Evolutionary conservation across 1,284 basidiomycete species (phyloP), one percentile per base, ranked within the genome.

Genomic region (Wolfiporia cocos): DNA sequence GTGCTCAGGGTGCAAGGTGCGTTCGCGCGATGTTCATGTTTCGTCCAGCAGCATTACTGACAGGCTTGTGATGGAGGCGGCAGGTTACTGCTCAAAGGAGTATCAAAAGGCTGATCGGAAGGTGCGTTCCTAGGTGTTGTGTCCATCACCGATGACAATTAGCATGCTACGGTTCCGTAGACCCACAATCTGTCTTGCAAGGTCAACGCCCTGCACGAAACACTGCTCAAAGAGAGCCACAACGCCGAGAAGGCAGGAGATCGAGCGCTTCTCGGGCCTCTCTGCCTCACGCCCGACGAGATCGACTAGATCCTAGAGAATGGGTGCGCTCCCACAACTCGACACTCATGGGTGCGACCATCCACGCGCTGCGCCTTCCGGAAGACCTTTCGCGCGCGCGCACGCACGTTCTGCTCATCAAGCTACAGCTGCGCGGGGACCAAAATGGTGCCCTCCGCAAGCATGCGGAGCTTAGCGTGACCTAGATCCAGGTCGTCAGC

Each of bases 101-200:
- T 61, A 56, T 32, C 58, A 61, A 32, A 53, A 48, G 28, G 49
- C 49, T 6, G 54, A 61, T 42, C 59, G 58, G 57, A 50, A 51
- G 47, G 57, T 55, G 29, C 7, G 47, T 37, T 11, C 19, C 39
- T 17, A 23, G 19, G 36, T 7, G n/a, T 9, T n/a, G 21, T 2
- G 19, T 2, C 10, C 12, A 33, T 19, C 17, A 9, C 18, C 34
- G 18, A n/a, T 34, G n/a, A n/a, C n/a, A n/a, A n/a, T n/a, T n/a
- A n/a, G n/a, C n/a, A n/a, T n/a, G n/a, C n/a, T n/a, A n/a, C n/a
- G n/a, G n/a, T n/a, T n/a, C n/a, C n/a, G n/a, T n/a, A 57, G 58
- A 51, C 44, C 28, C 56, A 59, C 46, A 59, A 57, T 32, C 14
- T 29, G 2, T 37, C 29, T 10, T 59, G 57, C 46, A 34, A 48